Percentiles rank a stretch among this genome's conserved stretches.
Conservation (phyloP, 805 yeast species). For the Kodamaea laetipori region DNA sequence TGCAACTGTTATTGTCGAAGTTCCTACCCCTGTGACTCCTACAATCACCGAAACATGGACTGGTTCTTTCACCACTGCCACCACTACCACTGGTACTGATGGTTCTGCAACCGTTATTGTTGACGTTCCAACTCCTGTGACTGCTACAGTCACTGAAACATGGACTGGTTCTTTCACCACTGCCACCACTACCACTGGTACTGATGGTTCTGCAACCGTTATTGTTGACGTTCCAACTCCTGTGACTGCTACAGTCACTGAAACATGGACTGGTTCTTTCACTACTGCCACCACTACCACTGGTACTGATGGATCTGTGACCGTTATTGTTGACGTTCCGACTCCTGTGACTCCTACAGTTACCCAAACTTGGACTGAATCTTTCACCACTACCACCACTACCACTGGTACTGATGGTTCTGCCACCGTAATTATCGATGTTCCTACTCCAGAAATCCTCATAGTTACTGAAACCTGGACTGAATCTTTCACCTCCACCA, state of each 20-base stretch:
- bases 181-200: not conserved
- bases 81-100: constrained; percentile 3
- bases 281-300: constrained; percentile 13
- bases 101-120: constrained; percentile 17
- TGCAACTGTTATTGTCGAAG: constrained; percentile 13
- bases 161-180: constrained; percentile 2
- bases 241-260: constrained; percentile 15
- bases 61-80: constrained; percentile 4
- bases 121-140: constrained; percentile 17
- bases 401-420: constrained; percentile 13
- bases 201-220: constrained; percentile 14
- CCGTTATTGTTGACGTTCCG: constrained; percentile 17
- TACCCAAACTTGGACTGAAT: constrained; percentile 3
- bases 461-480: constrained; percentile 13
- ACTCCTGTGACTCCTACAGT: constrained; percentile 6
- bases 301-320: constrained; percentile 12
- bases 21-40: constrained; percentile 12
- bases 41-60: constrained; percentile 14
- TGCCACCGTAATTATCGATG: constrained; percentile 16
- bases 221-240: constrained; percentile 20
- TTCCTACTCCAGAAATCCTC: constrained; percentile 14
- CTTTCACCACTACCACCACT: constrained; percentile 9
- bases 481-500: constrained; percentile 8
- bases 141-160: constrained; percentile 8
- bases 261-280: constrained; percentile 11